Percentiles rank a stretch among this genome's conserved stretches.
These are phyloP conservation scores for Rhizomucor pusillus DNA, from an alignment of 371 early-diverging fungal species.

Conservation along the genomic window DNA sequence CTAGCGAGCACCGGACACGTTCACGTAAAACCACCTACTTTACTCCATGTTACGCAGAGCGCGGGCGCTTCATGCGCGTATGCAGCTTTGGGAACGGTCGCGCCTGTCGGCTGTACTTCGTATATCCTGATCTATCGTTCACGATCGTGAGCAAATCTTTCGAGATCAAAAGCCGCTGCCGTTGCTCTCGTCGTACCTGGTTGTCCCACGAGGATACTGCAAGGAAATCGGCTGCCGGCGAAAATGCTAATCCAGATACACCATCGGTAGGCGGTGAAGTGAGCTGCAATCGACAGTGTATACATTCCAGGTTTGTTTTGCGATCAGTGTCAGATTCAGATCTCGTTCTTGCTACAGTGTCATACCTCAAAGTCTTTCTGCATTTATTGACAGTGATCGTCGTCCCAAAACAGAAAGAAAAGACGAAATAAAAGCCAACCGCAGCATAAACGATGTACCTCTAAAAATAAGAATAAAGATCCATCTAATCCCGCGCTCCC, in stretches of 20 bases:
- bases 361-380: too few relatives aligned
- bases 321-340: too few relatives aligned
- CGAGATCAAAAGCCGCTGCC: background rate
- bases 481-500: too few relatives aligned
- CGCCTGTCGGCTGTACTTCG: constrained; percentile 75
- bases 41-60: constrained; percentile 84
- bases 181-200: constrained; percentile 50
- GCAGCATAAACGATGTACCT: too few relatives aligned
- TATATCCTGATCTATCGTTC: constrained; percentile 82
- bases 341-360: too few relatives aligned
- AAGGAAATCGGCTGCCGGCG: constrained; percentile 73
- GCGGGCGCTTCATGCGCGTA: constrained; percentile 86
- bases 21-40: constrained; percentile 46
- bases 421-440: too few relatives aligned
- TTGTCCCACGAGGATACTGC: constrained; percentile 90
- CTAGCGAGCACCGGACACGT: background rate
- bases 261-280: constrained; percentile 68
- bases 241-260: constrained; percentile 75
- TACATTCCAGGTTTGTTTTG: too few relatives aligned
- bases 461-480: too few relatives aligned
- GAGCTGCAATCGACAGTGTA: too few relatives aligned
- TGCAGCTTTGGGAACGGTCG: constrained; percentile 72
- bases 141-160: background rate
- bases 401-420: too few relatives aligned
- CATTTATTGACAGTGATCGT: too few relatives aligned